phyloP scores from a whole-genome alignment of 495 filamentous ascomycete species.

The Bryoglossum gracile region DNA sequence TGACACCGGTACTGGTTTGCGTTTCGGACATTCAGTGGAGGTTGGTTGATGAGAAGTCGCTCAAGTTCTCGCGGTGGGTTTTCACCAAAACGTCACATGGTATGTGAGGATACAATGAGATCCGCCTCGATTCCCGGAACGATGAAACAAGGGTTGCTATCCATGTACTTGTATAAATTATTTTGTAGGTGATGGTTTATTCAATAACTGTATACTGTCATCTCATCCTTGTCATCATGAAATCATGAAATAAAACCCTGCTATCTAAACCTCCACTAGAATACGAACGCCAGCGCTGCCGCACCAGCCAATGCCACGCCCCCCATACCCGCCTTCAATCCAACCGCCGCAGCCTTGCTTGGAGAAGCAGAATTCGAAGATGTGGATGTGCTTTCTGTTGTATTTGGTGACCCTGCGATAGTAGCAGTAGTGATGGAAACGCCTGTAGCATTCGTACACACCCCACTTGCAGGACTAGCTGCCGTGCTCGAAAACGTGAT shows the following conservation, averaged over 20 bases:
- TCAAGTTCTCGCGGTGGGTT: slow-evolving; percentile 43
- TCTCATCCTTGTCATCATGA: no score
- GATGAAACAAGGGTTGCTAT: no score
- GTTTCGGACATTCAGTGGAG: slow-evolving; percentile 47
- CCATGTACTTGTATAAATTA: no score
- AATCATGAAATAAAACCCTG: no score
- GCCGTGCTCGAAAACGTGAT: slow-evolving; percentile 44
- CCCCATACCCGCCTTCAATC: background rate
- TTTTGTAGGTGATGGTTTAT: no score
- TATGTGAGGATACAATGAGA: no score
- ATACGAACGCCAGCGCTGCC: slow-evolving; percentile 2
- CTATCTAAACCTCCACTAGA: no score
- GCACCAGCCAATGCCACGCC: slow-evolving; percentile 4
- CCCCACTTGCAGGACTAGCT: slow-evolving; percentile 25
- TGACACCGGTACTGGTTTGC: slow-evolving; percentile 39
- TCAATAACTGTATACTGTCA: no score
- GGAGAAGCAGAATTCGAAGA: slow-evolving; percentile 3
- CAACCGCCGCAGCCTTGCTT: background rate
- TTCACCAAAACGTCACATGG: no score
- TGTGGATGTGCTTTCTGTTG: background rate
- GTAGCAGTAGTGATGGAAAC: slow-evolving; percentile 32
- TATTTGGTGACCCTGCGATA: slow-evolving; percentile 17
- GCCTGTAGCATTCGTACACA: slow-evolving; percentile 48
- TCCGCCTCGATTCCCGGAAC: no score
- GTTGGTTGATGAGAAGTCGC: slow-evolving; percentile 43